phyloP scores from a whole-genome alignment of 2,329 filamentous ascomycete species.

The Aspergillus alliaceus region DNA sequence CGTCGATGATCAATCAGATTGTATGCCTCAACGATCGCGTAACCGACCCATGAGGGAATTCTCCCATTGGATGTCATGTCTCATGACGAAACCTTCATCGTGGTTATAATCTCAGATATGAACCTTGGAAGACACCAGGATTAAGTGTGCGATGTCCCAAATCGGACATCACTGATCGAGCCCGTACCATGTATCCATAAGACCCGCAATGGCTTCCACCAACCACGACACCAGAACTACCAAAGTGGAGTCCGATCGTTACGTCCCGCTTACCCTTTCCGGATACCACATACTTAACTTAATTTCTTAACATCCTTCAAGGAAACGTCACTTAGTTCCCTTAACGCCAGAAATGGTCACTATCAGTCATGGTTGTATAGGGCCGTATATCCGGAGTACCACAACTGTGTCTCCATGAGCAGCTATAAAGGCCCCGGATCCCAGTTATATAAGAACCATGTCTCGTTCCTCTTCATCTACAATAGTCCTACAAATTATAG shows the following conservation, averaged over 20 bases:
- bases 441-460: no score
- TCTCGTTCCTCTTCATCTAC: no score
- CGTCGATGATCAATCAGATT: neutral
- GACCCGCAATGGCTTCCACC: neutral
- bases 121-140: neutral
- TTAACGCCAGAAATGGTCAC: no score
- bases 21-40: neutral
- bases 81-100: neutral
- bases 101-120: no score
- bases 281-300: slow-evolving; percentile 23
- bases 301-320: neutral
- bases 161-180: neutral
- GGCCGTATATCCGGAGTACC: no score
- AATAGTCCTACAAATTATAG: no score
- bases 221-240: no score
- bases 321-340: neutral
- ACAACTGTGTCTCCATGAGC: no score
- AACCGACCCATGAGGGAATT: neutral
- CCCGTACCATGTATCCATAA: neutral
- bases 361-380: no score
- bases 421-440: no score
- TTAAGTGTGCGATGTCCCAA: neutral
- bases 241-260: neutral
- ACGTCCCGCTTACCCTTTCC: neutral
- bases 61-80: neutral